phyloP scores from a whole-genome alignment of 2,329 filamentous ascomycete species.

The Xylariaceae sp. region DNA sequence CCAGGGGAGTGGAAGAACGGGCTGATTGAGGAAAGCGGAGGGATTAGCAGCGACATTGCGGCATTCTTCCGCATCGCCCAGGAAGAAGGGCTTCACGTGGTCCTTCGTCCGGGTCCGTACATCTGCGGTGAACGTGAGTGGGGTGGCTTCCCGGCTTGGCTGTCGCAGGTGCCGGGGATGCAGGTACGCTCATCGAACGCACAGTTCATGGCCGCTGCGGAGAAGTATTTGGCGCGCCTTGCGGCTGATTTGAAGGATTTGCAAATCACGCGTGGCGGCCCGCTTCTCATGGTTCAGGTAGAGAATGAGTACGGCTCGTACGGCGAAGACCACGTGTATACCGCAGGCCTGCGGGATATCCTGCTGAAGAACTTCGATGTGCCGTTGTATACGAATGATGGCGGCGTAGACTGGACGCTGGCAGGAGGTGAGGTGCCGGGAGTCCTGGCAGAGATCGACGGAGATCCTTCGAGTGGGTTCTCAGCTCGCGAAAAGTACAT shows the following conservation, averaged over 20 bases:
- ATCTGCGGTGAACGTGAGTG: slow-evolving; percentile 48
- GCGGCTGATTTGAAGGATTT: slow-evolving; percentile 36
- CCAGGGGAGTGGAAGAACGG: slow-evolving; percentile 37
- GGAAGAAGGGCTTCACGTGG: slow-evolving; percentile 43
- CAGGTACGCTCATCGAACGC: slow-evolving; percentile 40
- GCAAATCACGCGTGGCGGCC: slow-evolving; percentile 41
- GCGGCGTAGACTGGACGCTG: slow-evolving; percentile 41
- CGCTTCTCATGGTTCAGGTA: slow-evolving; percentile 48
- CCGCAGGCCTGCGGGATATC: slow-evolving; percentile 39
- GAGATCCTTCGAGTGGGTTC: slow-evolving; percentile 40
- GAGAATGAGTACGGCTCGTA: slow-evolving; percentile 51
- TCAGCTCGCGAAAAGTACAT: slow-evolving; percentile 41
- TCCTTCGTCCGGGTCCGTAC: slow-evolving; percentile 46
- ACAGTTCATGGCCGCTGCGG: slow-evolving; percentile 38
- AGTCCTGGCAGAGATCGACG: slow-evolving; percentile 45
- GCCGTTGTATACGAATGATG: slow-evolving; percentile 48
- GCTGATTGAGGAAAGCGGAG: neutral
- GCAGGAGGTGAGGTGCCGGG: slow-evolving; percentile 41
- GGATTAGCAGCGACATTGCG: slow-evolving; percentile 43
- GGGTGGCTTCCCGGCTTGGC: slow-evolving; percentile 47
- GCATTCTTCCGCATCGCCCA: slow-evolving; percentile 45
- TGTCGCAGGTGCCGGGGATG: slow-evolving; percentile 39
- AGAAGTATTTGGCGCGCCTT: slow-evolving; percentile 38
- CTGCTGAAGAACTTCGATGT: slow-evolving; percentile 41
- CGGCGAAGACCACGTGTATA: slow-evolving; percentile 44